phyloP scores from a whole-genome alignment of 164 flowering plant genomes.

The Protea cynaroides region DNA sequence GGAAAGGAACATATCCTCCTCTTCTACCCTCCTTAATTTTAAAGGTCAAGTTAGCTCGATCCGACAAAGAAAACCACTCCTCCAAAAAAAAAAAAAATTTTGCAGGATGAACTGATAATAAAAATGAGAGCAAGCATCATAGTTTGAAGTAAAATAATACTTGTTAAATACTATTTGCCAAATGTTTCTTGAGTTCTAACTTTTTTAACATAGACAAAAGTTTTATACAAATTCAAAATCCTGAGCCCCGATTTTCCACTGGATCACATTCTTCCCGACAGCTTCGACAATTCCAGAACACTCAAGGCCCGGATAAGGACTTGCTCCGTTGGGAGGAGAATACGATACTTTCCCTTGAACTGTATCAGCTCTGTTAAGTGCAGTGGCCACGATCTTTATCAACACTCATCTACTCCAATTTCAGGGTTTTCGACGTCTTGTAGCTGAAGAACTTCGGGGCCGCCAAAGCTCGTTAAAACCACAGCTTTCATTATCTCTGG shows the following conservation, averaged over 20 bases:
- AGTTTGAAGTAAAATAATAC: too few relatives aligned
- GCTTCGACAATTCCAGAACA: constrained; percentile 75
- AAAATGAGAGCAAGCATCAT: too few relatives aligned
- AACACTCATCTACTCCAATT: constrained; percentile 67
- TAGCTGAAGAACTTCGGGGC: constrained; percentile 66
- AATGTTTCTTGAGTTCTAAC: too few relatives aligned
- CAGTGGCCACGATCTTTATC: constrained; percentile 67
- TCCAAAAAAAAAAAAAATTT: too few relatives aligned
- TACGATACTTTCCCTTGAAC: constrained; percentile 54
- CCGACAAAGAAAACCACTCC: too few relatives aligned
- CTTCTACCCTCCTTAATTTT: too few relatives aligned
- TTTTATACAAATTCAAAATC: constrained; percentile 17
- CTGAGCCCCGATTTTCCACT: constrained; percentile 92
- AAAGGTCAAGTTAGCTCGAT: too few relatives aligned
- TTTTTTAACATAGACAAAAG: not conserved
- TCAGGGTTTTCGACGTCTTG: constrained; percentile 72
- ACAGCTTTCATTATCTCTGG: constrained; percentile 63
- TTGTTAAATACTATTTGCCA: too few relatives aligned
- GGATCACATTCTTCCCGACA: constrained; percentile 59
- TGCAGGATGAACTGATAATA: too few relatives aligned
- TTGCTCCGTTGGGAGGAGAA: constrained; percentile 69
- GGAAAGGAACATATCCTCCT: too few relatives aligned
- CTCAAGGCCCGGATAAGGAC: constrained; percentile 69
- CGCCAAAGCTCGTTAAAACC: constrained; percentile 72
- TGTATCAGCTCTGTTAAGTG: constrained; percentile 77